Evolutionary conservation across 2,329 filamentous ascomycete genomes (phyloP).

Genomic region (Aureobasidium sp.): DNA sequence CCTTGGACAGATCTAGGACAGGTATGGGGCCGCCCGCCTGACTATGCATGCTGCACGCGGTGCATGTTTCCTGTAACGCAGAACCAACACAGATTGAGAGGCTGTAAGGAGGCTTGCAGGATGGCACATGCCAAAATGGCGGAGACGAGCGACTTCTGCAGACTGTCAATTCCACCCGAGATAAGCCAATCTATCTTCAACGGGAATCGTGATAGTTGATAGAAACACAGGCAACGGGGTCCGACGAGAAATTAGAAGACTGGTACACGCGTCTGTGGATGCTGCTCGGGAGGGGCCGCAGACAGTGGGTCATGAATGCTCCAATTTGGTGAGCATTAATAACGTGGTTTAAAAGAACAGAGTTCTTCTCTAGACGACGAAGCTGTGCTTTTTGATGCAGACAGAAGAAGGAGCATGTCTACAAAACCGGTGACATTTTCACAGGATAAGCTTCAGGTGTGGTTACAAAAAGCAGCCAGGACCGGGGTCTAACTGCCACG

Average conservation of each 20-base stretch:
- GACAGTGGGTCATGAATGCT: neutral
- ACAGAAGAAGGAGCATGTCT: neutral
- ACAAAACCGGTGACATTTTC: neutral
- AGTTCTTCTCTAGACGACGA: neutral
- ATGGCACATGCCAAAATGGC: neutral
- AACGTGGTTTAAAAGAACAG: neutral
- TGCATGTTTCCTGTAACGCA: slow-evolving; percentile 6
- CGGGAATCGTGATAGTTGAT: slow-evolving; percentile 1
- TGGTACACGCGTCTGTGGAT: neutral
- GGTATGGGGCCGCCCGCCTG: slow-evolving; percentile 1
- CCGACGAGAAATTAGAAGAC: neutral
- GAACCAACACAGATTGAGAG: neutral
- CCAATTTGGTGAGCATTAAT: neutral
- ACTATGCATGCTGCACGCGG: slow-evolving; percentile 1
- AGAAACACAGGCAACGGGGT: slow-evolving; percentile 3
- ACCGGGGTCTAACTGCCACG: slow-evolving; percentile 8
- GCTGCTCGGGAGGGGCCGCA: slow-evolving; percentile 3
- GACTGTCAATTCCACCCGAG: neutral
- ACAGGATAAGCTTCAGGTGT: neutral
- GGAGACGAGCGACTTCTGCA: slow-evolving; percentile 1
- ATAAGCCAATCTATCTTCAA: slow-evolving; percentile 6
- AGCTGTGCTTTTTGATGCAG: neutral
- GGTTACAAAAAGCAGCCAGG: neutral
- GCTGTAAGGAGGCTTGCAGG: slow-evolving; percentile 2
- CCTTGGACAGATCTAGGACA: neutral